Evolutionary conservation across 2,329 filamentous ascomycete species (phyloP).

Genomic region (Aspergillus sp.): DNA sequence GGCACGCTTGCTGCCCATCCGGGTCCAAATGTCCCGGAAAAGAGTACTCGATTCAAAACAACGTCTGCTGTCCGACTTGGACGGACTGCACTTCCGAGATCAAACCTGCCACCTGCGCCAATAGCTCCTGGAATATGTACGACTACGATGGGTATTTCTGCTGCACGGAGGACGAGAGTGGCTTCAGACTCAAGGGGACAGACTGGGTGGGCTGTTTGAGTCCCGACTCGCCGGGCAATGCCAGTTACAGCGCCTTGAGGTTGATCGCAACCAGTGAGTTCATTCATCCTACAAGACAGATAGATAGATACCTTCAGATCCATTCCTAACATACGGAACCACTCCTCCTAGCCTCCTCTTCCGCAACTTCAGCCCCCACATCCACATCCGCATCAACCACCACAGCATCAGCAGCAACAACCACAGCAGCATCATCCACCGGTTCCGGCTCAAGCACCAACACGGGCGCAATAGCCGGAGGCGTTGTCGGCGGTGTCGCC

Average conservation of each 20-base stretch:
- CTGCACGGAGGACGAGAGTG: neutral
- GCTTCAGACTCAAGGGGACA: neutral
- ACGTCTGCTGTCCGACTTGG: conserved; percentile 7
- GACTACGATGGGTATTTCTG: conserved; percentile 5
- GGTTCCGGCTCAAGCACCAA: neutral
- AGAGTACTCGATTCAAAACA: neutral
- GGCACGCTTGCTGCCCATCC: conserved; percentile 6
- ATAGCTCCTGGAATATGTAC: conserved; percentile 4
- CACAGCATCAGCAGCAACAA: neutral
- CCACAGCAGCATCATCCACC: neutral
- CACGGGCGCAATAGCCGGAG: conserved; percentile 5
- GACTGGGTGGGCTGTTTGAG: conserved; percentile 1
- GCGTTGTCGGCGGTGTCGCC: conserved; percentile 1
- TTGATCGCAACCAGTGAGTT: neutral
- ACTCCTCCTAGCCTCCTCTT: neutral
- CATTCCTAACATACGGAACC: neutral
- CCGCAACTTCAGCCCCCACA: neutral
- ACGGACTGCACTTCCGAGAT: conserved; percentile 3
- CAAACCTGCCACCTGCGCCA: neutral
- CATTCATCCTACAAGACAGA: neutral
- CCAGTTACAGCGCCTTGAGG: neutral
- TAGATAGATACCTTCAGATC: too few relatives aligned
- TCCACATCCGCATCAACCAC: neutral
- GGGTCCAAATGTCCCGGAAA: conserved; percentile 3
- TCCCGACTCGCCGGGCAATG: neutral